Evolutionary conservation across 352 stramenopile genomes (phyloP), one percentile per base, ranked within the genome.

Genomic region (Phytophthora niederhauseri): DNA sequence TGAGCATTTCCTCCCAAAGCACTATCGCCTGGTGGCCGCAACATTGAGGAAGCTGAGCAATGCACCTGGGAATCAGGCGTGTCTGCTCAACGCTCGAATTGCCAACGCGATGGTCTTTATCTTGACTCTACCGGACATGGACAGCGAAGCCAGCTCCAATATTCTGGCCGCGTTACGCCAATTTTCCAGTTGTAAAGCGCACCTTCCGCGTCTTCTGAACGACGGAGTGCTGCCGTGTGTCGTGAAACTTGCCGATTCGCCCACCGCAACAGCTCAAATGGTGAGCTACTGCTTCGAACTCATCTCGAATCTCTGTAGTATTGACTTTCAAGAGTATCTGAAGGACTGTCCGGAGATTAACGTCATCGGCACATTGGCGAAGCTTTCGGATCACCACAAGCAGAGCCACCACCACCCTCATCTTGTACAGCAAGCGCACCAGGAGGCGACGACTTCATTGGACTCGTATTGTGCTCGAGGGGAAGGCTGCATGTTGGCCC

Each of bases 261-360:
- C 59, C 0, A 52, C 57, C 3, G 49, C 66, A 31, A 70, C 68
- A 30, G 22, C 41, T 12, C 76, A 86, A 34, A 66, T 91, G 9
- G 63, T 84, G 0, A 64, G 19, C n/a, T 74, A 78, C 45, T 93
- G 82, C 68, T 94, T 94, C 57, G 83, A 91, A 60, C 78, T 94
- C 19, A 77, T 93, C 30, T 91, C 87, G 11, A 91, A 91, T 36
- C 43, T 93, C 4, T 92, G 87, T 51, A 77, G 73, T 1, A 62
- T 84, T 30, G 69, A 89, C 63, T 94, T 85, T 66, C 80, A 92
- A 22, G 66, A 80, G 9, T 73, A 79, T 34, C 52, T 73, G 20
- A 73, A 73, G 9, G 38, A 75, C 6, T 62, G 63, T 14, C 70
- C 70, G 0, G 78, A 88, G 38, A 86, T 91, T 64, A 94, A 94